Base-by-base conservation (phyloP, 2,329 filamentous ascomycete species). In the Furcasterigmium furcatum region DNA sequence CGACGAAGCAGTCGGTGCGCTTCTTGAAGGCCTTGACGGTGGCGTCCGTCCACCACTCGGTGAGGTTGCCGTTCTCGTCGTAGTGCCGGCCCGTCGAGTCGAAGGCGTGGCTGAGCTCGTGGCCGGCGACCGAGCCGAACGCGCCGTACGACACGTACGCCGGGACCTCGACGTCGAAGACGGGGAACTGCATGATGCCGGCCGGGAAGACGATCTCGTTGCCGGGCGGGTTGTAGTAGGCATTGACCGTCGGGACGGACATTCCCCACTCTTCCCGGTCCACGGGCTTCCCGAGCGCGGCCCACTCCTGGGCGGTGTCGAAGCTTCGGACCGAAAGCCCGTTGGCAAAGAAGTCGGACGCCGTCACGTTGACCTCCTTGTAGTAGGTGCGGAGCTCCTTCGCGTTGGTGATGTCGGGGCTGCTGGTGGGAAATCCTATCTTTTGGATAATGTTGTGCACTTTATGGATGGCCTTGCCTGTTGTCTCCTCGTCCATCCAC, bases 131-230 rank as follows among this genome's bases (percentile, higher is more conserved):
- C 2, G 79, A 74, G 1, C 84, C 85, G 57, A 88, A 84, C 1
- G 79, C 80, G n/a, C 84, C 84, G 58, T 87, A 89, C 9, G 76
- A 76, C 30, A 88, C 64, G 53, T 87, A 88, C 20, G 77, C 66
- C 0, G 85, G 85, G 1, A 85, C 72, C 5, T 75, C 66, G 10
- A 78, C 73, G 47, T 84, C 78, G 55, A 87, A 88, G 2, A 83
- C 68, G 1, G 85, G 84, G 4, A 79, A 77, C 58, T 88, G 84
- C 76, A 86, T 82, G 46, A 87, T 85, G 0, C 82, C 85, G 1
- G 83, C 82, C 1, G 81, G 82, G 59, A 88, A 85, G 4, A 82
- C 78, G 38, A 88, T 87, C 55, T 83, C 78, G 55, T 88, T 87
- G n/a, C 76, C 74, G 0, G 74, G 71, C 22, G 76, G 77, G 51